Percentiles rank a stretch among this genome's conserved stretches.
These are phyloP conservation scores for Fomitopsis pulvina DNA, from an alignment of 768 basidiomycete genomes.

Conservation along the genomic window DNA sequence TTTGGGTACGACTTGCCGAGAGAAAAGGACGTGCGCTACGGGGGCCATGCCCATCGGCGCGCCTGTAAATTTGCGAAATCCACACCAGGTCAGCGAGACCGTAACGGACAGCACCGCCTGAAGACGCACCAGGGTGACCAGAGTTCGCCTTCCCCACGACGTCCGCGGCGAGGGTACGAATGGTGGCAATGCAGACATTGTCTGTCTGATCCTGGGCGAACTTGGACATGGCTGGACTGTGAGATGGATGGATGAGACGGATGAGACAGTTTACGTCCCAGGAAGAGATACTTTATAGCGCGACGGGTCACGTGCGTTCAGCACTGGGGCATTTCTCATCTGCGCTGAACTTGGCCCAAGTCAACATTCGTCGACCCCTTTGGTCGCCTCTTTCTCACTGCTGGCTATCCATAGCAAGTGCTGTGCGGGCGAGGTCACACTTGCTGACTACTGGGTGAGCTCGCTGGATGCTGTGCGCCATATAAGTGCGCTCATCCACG, in stretches of 20 bases:
- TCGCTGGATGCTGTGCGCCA: background rate
- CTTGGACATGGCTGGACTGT: conserved; percentile 29
- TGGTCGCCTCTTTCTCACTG: background rate
- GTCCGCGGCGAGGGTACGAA: conserved; percentile 71
- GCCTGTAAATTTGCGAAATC: conserved; percentile 37
- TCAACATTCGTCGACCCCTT: too few species aligned
- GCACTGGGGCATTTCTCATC: background rate
- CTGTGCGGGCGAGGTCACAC: background rate
- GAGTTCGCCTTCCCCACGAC: conserved; percentile 86
- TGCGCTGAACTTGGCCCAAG: too few species aligned
- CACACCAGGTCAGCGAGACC: conserved; percentile 2
- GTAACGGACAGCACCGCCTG: background rate
- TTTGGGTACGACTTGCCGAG: conserved; percentile 41
- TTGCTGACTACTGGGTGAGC: background rate
- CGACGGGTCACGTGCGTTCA: conserved; percentile 1
- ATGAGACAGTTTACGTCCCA: conserved; percentile 2
- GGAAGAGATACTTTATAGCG: conserved; percentile 12
- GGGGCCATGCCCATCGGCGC: conserved; percentile 95
- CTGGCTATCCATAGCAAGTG: background rate
- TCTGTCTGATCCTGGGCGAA: conserved; percentile 39
- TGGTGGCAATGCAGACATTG: conserved; percentile 58
- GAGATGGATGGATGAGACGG: conserved; percentile 12
- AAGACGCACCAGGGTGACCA: conserved; percentile 73
- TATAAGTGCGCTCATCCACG: background rate
- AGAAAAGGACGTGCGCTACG: conserved; percentile 73